Base-by-base conservation (phyloP, 2,329 filamentous ascomycete genomes). In the Aspergillus transmontanensis region DNA sequence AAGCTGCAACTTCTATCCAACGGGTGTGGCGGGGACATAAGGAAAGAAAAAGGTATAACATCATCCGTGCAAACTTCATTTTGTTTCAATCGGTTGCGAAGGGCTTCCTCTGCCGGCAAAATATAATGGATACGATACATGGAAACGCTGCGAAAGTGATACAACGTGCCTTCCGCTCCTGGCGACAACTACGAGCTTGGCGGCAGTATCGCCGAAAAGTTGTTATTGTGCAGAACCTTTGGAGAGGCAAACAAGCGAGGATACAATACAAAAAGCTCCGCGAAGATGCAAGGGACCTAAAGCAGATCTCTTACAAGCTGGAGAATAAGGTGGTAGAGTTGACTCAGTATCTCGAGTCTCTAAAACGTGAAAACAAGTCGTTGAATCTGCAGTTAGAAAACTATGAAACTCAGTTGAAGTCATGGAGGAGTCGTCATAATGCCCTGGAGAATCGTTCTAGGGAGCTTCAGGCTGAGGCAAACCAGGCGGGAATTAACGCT, bases 301-400 rank as follows among this genome's bases (percentile, higher is more conserved):
- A 98, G 85, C 94, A 98, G 80, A 99, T 99, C 71, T 98, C 95
- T 2, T 99, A 99, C 85, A 98, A 97, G 84, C 84, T 99, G 72
- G 95, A 99, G 80, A 98, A 99, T 86, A 99, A 99, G 88, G 95
- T 99, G 66, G 93, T 99, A 66, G 95, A 99, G 82, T 86, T 99
- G 73, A 99, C 95, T 1, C 95, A 99, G 79, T 92, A 90, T 57
- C 81, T 99, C 71, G 94, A 95, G 69, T 90, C 93, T 11, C 90
- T 97, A 86, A 97, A 96, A 83, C 87, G 90, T 66, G 92, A 97
- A 81, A 99, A 99, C 86, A 97, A 96, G 84, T 87, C 87, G 63
- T 85, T 99, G 65, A 85, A 91, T 71, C 89, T 87, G 41, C 94
- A 98, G 79, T 90, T 99, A 56, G 93, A 97, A 79, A 97, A 92